Base-by-base conservation (phyloP, 805 yeast genomes). In the Teunomyces pallodes region DNA sequence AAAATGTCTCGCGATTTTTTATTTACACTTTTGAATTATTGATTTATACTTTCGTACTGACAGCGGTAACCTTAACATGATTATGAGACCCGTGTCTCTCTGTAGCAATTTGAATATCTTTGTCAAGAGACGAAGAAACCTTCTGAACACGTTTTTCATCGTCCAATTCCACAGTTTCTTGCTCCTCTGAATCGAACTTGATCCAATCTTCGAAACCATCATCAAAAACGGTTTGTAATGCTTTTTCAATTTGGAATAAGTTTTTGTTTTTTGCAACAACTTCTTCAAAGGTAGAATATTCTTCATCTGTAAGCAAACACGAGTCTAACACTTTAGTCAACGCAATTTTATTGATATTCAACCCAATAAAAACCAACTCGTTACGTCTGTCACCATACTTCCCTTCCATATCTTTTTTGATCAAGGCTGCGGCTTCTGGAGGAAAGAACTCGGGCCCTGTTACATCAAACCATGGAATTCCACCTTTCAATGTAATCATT, bases 171-270 rank as follows among this genome's bases (percentile, higher is more conserved):
- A 36, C 31, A n/a, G 30, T 26, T 13, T 31, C 30, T 3, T 29
- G 39, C 10, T 24, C 28, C 4, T 30, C 30, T 7, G 39, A 42
- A 28, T 53, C 63, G 33, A 63, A 58, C 27, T 53, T 40, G 12
- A 68, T 56, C 79, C 78, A 74, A 36, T 67, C 73, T 46, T 73
- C 78, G 52, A 74, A 74, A 1, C 77, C 78, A 52, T 74, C 78
- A 17, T 64, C 65, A 49, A 65, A 72, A 9, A 58, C 52, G 2
- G 53, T 54, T 40, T 60, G 62, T 29, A 69, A 52, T 3, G 46
- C 45, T 36, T 56, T 57, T 45, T 72, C 77, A 10, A 63, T 57
- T 33, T 63, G 51, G 32, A 66, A 47, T 10, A 69, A 48, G 46
- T 68, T 65, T 31, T 56, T 55, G 20, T 61, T 62, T n/a, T 49